Percentiles rank a stretch among this genome's conserved stretches.
phyloP scores from a whole-genome alignment of 768 basidiomycete species.

The Amanita subjunquillea region DNA sequence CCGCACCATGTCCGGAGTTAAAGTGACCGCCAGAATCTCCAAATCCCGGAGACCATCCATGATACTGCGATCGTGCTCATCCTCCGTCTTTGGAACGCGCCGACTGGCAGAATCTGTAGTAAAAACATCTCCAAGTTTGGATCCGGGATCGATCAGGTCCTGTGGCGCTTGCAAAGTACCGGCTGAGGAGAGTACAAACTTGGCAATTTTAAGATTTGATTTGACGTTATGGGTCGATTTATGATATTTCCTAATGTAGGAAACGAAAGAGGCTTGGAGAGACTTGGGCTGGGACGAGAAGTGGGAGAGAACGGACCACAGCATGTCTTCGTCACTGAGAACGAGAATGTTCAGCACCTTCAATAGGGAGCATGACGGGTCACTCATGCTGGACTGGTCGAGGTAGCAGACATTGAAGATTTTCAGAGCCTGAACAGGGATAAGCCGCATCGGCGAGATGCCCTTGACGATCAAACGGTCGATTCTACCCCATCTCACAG shows the following conservation, averaged over 20 bases:
- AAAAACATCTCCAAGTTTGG: slow-evolving; percentile 9
- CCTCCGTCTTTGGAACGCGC: background rate
- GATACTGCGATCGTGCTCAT: background rate
- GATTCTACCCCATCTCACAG: background rate
- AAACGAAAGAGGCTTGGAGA: slow-evolving; percentile 17
- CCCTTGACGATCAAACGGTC: background rate
- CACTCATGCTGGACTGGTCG: slow-evolving; percentile 13
- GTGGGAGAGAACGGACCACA: slow-evolving; percentile 17
- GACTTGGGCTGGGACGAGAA: slow-evolving; percentile 17
- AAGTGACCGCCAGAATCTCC: slow-evolving; percentile 16
- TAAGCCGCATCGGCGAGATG: slow-evolving; percentile 8
- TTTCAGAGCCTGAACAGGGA: slow-evolving; percentile 11
- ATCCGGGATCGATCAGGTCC: slow-evolving; percentile 14
- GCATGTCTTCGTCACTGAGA: slow-evolving; percentile 15
- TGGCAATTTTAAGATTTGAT: slow-evolving; percentile 12
- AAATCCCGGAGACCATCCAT: slow-evolving; percentile 13
- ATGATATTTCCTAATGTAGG: slow-evolving; percentile 13
- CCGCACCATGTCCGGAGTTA: slow-evolving; percentile 20
- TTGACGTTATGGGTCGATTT: slow-evolving; percentile 14
- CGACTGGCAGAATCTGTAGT: background rate
- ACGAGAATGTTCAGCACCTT: slow-evolving; percentile 10
- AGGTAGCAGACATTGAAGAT: slow-evolving; percentile 17
- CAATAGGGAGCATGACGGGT: slow-evolving; percentile 15
- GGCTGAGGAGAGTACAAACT: slow-evolving; percentile 18
- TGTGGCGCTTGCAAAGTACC: slow-evolving; percentile 13